Conservation (phyloP, 805 yeast species). For the Candida railenensis region DNA sequence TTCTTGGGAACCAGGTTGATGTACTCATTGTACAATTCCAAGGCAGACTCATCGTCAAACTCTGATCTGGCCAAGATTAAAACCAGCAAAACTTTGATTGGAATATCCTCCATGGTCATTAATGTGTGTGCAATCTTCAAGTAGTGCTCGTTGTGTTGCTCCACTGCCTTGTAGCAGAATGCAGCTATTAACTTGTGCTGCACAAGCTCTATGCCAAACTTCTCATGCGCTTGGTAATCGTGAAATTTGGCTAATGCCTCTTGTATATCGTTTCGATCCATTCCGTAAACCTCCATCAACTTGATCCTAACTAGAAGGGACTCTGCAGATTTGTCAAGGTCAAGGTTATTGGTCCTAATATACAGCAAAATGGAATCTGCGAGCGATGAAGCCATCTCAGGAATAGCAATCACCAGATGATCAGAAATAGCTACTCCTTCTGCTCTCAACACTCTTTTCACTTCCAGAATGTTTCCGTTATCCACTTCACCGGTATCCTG, state of each 20-base stretch:
- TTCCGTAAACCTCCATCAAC: constrained; percentile 31
- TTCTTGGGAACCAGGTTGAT: constrained; percentile 35
- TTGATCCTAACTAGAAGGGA: constrained; percentile 31
- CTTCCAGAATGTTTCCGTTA: constrained; percentile 6
- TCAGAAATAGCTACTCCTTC: neutral
- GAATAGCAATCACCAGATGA: neutral
- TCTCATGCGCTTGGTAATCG: constrained; percentile 35
- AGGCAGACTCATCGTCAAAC: constrained; percentile 35
- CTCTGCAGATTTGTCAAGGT: constrained; percentile 23
- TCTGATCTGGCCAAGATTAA: constrained; percentile 41
- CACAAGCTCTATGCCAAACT: constrained; percentile 38
- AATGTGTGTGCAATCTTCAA: constrained; percentile 39
- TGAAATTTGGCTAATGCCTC: constrained; percentile 38
- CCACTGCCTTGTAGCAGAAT: constrained; percentile 40
- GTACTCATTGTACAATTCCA: constrained; percentile 46
- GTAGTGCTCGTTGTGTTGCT: constrained; percentile 22
- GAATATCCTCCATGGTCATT: constrained; percentile 21
- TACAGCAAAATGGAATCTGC: constrained; percentile 15
- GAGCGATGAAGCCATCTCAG: neutral
- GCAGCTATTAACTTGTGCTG: constrained; percentile 41
- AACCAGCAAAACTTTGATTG: constrained; percentile 36
- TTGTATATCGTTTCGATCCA: constrained; percentile 26
- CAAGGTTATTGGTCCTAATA: constrained; percentile 21
- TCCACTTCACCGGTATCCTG: constrained; percentile 20
- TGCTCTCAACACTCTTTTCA: neutral